phyloP scores from a whole-genome alignment of 2,329 filamentous ascomycete genomes.

The Sclerotinia borealis region DNA sequence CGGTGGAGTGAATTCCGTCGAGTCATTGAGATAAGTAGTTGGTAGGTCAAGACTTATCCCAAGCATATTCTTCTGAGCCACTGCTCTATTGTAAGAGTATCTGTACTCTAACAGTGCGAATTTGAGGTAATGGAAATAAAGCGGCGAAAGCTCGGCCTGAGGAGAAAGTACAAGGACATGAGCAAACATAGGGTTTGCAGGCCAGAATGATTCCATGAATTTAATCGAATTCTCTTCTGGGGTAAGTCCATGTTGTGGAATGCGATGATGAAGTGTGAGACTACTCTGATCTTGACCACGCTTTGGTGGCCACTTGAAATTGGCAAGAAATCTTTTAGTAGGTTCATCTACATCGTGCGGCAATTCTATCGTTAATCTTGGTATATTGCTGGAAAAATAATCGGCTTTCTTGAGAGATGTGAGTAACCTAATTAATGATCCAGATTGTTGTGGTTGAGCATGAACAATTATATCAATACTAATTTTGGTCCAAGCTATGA shows the following conservation, averaged over 20 bases:
- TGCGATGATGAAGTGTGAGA: conserved; percentile 65
- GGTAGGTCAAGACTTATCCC: conserved; percentile 79
- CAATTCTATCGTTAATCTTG: conserved; percentile 79
- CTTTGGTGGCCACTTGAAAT: conserved; percentile 61
- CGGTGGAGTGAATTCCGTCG: conserved; percentile 47
- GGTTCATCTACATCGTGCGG: conserved; percentile 62
- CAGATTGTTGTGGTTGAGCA: conserved; percentile 62
- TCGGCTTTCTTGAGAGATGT: conserved; percentile 70
- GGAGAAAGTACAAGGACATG: conserved; percentile 84
- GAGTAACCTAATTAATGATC: conserved; percentile 69
- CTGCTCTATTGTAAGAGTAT: conserved; percentile 52
- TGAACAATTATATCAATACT: conserved; percentile 80
- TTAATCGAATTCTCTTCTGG: conserved; percentile 67
- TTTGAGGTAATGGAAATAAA: conserved; percentile 82
- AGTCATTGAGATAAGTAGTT: conserved; percentile 54
- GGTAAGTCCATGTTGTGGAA: conserved; percentile 52
- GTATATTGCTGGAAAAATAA: conserved; percentile 61
- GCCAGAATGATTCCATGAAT: conserved; percentile 86
- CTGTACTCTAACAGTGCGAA: conserved; percentile 72
- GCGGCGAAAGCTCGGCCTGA: conserved; percentile 69
- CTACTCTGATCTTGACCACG: conserved; percentile 37
- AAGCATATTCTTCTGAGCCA: conserved; percentile 53
- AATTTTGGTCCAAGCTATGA: conserved; percentile 67
- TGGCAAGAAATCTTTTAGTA: conserved; percentile 55
- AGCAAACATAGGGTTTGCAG: conserved; percentile 52